Base-by-base conservation (phyloP, 495 filamentous ascomycete genomes). In the Podospora fimiseda region DNA sequence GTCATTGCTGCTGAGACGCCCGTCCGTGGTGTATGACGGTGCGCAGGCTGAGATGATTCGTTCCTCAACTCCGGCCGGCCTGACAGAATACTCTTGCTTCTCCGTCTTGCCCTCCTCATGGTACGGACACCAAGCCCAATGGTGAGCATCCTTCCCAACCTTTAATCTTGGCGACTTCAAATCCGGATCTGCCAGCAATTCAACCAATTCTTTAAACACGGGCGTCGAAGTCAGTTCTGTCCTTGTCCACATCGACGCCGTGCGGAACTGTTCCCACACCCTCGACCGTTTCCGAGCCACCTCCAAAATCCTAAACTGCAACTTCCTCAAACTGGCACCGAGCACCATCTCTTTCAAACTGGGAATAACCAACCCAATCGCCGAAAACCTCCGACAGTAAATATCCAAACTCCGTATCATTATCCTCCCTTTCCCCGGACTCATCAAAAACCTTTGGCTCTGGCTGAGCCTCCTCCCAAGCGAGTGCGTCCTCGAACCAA, bases 161-260 rank as follows among this genome's bases (percentile, higher is more conserved):
- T 53, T 52, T 18, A n/a, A 71, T 24, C 15, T 59, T 51, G 1
- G 58, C 62, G 8, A 15, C 45, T 63, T 58, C 47, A 70, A 24
- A 27, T 66, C 56, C 18, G 65, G 67, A 23, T 68, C 67, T 20
- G 62, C 45, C 44, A 70, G 38, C 16, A 72, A 16, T 36, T 51
- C 51, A 43, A 67, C 42, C n/a, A 69, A 50, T 18, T 58, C 58
- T 42, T 62, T 57, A 16, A 70, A 64, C 27, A 60, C 63, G 21
- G 56, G 44, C 7, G 60, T 62, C 15, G 53, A 43, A 6, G 48
- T 47, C 33, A 18, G 36, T 53, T 24, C 42, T 51, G 43, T 30
- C 40, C 37, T 15, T 18, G 30, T 18, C 57, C 15, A 51, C 48
- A 20, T 42, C 44, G 38, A n/a, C n/a, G n/a, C n/a, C n/a, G n/a